Evolutionary conservation across 176 grass and related monocot genomes (phyloP), one percentile per base, ranked within the genome.

Genomic region (Triticum monococcum): DNA sequence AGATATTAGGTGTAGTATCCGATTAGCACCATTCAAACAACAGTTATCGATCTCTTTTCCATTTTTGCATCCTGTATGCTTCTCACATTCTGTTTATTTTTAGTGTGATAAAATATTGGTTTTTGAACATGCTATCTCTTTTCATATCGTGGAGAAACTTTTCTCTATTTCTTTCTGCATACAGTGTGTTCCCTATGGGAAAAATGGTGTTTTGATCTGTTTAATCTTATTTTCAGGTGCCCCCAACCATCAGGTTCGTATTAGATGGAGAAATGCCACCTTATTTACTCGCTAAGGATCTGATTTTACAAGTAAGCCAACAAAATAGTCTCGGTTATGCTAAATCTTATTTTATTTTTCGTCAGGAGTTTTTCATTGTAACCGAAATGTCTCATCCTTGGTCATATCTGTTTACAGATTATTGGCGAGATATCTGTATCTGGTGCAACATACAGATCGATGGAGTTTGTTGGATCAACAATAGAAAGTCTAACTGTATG

Each of bases 241-340:
- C 96, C 14, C 88, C 90, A 68, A 98, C 93, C 64, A 94, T 96
- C 82, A 92, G 85, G 52, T 98, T 98, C 64, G 62, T 92, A 45
- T 79, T 98, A 40, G 97, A 98, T 0, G 97, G 94, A 90, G 94
- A 96, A 94, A 98, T 98, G 94, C 97, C 96, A 50, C 81, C 89
- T 68, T 89, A 94, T 96, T 94, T 98, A 87, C 92, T 94, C 63
- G 93, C 96, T 4, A 98, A 98, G 87, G 96, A 98, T 92, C 90
- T 98, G 79, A 98, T 98, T 90, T 92, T 98, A 85, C 96, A 98
- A 87, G 96, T 98, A 90, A 91, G 91, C 31, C 62, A 73, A 67
- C 35, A 77, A 41, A 82, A 74, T 75, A 69, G 26, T 63, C 14
- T 17, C 35, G 46, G 31, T 37, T 70, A 40, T 48, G 22, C 33